These are phyloP conservation scores for Piper betle DNA, from an alignment of 164 flowering plant species.

Conservation along the genomic window DNA sequence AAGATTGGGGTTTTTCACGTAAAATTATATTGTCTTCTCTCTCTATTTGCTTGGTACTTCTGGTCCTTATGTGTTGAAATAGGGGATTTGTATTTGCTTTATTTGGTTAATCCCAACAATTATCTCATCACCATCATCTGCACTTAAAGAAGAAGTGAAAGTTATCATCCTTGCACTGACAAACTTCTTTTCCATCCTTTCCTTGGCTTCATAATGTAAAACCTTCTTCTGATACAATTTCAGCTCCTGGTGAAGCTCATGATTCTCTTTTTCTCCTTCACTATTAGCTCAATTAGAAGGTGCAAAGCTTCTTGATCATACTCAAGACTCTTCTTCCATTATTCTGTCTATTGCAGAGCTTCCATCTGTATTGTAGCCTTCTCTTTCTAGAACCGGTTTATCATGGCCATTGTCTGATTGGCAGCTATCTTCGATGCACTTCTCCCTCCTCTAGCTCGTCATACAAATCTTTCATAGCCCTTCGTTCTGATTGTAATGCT, in stretches of 20 bases:
- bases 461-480: slow-evolving; percentile 47
- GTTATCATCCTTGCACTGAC: no score
- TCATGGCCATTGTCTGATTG: slow-evolving; percentile 96
- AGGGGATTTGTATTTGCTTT: no score
- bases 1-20: no score
- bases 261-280: slow-evolving; percentile 80
- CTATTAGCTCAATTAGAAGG: slow-evolving; percentile 70
- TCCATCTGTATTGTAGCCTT: slow-evolving; percentile 92
- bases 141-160: no score
- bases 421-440: slow-evolving; percentile 81
- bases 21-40: no score
- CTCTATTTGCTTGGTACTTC: no score
- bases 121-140: no score
- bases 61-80: no score
- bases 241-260: slow-evolving; percentile 57
- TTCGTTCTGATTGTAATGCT: slow-evolving; percentile 42
- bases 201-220: slow-evolving; percentile 37
- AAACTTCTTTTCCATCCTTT: slow-evolving; percentile 32
- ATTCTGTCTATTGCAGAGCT: slow-evolving; percentile 82
- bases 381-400: slow-evolving; percentile 85
- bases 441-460: slow-evolving; percentile 80
- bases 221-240: slow-evolving; percentile 39
- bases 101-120: no score
- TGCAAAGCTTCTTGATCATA: slow-evolving; percentile 84
- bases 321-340: slow-evolving; percentile 92